phyloP scores from a whole-genome alignment of 768 basidiomycete genomes.

The Pisolithus marmoratus region DNA sequence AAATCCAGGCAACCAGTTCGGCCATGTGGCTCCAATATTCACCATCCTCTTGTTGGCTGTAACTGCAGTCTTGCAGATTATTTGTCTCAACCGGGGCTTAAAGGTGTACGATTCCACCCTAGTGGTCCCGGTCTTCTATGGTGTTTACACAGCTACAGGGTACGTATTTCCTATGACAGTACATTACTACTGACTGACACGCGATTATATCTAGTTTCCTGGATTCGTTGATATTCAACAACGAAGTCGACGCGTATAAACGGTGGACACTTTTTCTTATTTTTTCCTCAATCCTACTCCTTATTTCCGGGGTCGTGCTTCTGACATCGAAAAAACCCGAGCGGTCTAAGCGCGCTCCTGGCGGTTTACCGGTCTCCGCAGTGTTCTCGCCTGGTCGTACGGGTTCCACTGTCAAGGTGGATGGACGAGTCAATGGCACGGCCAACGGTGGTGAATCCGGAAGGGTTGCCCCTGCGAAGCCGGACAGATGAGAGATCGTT shows the following conservation, averaged over 20 bases:
- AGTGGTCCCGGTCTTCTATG: conserved; percentile 93
- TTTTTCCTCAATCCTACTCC: conserved; percentile 77
- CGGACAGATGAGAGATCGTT: conserved; percentile 38
- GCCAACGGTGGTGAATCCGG: conserved; percentile 30
- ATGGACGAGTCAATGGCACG: conserved; percentile 6
- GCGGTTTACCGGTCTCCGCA: conserved; percentile 23
- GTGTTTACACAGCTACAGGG: conserved; percentile 83
- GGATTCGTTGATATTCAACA: conserved; percentile 72
- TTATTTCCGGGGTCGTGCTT: conserved; percentile 89
- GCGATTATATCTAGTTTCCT: conserved; percentile 39
- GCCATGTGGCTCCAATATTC: conserved; percentile 74
- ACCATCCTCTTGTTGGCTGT: conserved; percentile 54
- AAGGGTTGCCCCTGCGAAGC: conserved; percentile 31
- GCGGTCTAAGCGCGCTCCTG: conserved; percentile 21
- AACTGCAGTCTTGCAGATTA: conserved; percentile 86
- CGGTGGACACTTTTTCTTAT: conserved; percentile 88
- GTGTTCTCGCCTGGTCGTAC: conserved; percentile 10
- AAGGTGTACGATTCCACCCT: conserved; percentile 86
- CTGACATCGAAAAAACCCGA: conserved; percentile 91
- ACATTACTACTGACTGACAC: conserved; percentile 3
- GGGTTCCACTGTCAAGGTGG: conserved; percentile 19
- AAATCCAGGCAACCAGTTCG: conserved; percentile 84
- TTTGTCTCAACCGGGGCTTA: conserved; percentile 87
- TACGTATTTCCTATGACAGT: conserved; percentile 29
- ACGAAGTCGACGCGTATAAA: conserved; percentile 80